These are phyloP conservation scores for Citrus unshiu DNA, from an alignment of 345 rosid genomes.

Conservation along the genomic window DNA sequence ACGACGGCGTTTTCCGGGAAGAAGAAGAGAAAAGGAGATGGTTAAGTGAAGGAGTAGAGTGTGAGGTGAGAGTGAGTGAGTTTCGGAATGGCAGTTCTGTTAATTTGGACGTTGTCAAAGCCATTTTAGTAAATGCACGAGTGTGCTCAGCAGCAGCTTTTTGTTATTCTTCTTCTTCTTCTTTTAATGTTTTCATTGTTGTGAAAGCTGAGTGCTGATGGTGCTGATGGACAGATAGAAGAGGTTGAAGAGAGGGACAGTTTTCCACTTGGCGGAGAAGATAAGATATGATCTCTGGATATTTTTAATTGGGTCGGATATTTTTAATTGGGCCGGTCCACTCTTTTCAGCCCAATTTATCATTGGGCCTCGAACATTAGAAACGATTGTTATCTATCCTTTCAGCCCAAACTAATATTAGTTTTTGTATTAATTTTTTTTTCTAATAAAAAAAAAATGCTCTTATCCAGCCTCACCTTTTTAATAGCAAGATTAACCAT, in stretches of 20 bases:
- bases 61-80: constrained; percentile 48
- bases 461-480: too few relatives aligned
- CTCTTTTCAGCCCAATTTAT: background rate
- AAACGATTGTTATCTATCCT: background rate
- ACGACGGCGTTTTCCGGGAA: constrained; percentile 30
- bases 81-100: constrained; percentile 69
- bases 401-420: too few relatives aligned
- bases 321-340: background rate
- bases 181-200: constrained; percentile 15
- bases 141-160: background rate
- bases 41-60: constrained; percentile 36
- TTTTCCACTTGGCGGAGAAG: constrained; percentile 7
- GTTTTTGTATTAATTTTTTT: too few relatives aligned
- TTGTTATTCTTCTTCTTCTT: background rate
- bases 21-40: constrained; percentile 35
- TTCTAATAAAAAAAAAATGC: too few relatives aligned
- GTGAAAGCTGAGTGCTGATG: constrained; percentile 16
- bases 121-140: constrained; percentile 31
- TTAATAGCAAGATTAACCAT: too few relatives aligned
- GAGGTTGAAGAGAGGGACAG: constrained; percentile 1
- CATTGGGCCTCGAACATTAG: background rate
- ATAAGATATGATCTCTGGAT: constrained; percentile 29
- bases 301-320: background rate
- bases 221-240: constrained; percentile 7
- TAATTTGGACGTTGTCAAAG: constrained; percentile 45